Conservation (phyloP, 768 basidiomycete species). For the Crepidotus variabilis region DNA sequence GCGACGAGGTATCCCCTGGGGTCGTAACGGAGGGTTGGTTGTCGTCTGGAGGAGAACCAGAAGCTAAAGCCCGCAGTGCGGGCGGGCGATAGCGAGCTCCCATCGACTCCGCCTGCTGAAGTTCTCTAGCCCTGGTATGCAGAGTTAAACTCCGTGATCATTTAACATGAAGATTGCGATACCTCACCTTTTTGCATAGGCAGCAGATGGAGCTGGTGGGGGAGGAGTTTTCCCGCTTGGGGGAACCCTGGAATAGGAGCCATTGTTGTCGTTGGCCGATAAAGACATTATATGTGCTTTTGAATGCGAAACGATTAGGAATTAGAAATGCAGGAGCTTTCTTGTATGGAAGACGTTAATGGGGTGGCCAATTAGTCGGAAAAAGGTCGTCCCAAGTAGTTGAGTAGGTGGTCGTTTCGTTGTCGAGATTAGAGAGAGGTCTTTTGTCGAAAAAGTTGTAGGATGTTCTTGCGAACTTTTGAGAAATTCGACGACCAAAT, state of each 20-base stretch:
- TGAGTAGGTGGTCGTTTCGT: constrained; percentile 24
- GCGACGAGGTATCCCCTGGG: constrained; percentile 49
- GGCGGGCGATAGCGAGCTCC: constrained; percentile 74
- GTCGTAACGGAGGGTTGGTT: constrained; percentile 53
- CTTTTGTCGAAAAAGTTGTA: constrained; percentile 11
- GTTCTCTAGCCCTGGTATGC: constrained; percentile 69
- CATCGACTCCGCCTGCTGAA: constrained; percentile 74
- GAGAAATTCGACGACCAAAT: neutral
- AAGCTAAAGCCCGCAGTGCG: constrained; percentile 68
- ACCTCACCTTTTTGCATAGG: constrained; percentile 78
- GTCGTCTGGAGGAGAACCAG: constrained; percentile 74
- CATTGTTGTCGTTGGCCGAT: constrained; percentile 79
- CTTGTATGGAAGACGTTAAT: constrained; percentile 25
- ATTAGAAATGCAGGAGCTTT: constrained; percentile 51
- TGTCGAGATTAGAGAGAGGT: constrained; percentile 37
- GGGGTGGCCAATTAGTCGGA: constrained; percentile 27
- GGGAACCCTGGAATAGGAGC: constrained; percentile 76
- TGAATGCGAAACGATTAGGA: constrained; percentile 71
- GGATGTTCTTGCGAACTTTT: neutral
- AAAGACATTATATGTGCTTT: constrained; percentile 83
- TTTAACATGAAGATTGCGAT: constrained; percentile 11
- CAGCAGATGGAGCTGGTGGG: constrained; percentile 86
- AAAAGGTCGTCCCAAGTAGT: constrained; percentile 26
- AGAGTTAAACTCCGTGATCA: constrained; percentile 14
- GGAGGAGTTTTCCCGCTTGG: constrained; percentile 85